Evolutionary conservation across 331 rosid species (phyloP).

Genomic region (Rhamnella rubrinervis): DNA sequence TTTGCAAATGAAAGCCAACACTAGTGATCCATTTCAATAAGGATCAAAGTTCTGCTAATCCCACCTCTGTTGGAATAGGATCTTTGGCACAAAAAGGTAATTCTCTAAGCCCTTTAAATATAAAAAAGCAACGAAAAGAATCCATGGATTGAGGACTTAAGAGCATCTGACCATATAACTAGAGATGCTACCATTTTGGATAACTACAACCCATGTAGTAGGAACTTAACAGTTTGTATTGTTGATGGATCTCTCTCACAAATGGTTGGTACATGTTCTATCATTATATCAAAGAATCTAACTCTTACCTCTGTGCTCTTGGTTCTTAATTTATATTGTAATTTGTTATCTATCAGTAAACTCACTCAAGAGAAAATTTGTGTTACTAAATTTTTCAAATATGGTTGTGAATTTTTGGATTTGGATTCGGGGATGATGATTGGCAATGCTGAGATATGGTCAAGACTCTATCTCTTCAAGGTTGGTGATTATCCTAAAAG

Average conservation of each 20-base stretch:
- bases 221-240: not conserved
- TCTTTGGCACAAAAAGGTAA: not conserved
- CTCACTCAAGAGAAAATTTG: too few species aligned
- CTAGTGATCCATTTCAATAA: not conserved
- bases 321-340: constrained; percentile 3
- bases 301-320: not conserved
- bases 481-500: too few species aligned
- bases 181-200: not conserved
- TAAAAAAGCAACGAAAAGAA: too few species aligned
- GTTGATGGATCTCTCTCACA: not conserved
- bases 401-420: too few species aligned
- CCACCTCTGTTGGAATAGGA: not conserved
- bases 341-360: too few species aligned
- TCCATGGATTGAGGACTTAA: not conserved
- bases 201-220: not conserved
- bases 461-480: too few species aligned
- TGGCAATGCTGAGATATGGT: too few species aligned
- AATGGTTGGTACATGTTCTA: not conserved
- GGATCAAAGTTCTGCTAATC: not conserved
- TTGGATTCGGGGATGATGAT: too few species aligned
- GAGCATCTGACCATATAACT: not conserved
- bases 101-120: not conserved
- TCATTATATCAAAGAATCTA: not conserved
- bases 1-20: not conserved
- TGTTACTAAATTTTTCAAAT: too few species aligned